phyloP scores from a whole-genome alignment of 2,329 filamentous ascomycete species.

The Harringtonia aguacate region DNA sequence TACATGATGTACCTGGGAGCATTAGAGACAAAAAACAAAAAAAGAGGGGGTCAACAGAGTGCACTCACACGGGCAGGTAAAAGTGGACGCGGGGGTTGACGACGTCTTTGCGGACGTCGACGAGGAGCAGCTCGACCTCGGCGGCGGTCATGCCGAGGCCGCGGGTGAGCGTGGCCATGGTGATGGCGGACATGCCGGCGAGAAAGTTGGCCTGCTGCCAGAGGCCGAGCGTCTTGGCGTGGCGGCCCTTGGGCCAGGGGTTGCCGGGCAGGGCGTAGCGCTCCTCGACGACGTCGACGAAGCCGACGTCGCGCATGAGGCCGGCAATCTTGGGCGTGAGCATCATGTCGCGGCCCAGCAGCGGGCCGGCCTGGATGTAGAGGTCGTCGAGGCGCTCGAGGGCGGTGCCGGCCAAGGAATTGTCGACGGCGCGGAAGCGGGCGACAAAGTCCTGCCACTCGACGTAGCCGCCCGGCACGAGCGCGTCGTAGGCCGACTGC shows the following conservation, averaged over 20 bases:
- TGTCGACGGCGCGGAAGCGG: conserved; percentile 20
- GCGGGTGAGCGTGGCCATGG: conserved; percentile 15
- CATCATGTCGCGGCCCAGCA: conserved; percentile 20
- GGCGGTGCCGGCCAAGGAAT: conserved; percentile 19
- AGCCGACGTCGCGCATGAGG: conserved; percentile 18
- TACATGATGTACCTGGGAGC: neutral
- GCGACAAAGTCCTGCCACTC: conserved; percentile 25
- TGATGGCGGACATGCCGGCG: conserved; percentile 17
- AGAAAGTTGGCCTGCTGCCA: conserved; percentile 20
- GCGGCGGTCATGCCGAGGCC: conserved; percentile 16
- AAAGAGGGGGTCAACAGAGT: neutral
- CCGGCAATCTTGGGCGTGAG: conserved; percentile 17
- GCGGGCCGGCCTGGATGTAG: conserved; percentile 16
- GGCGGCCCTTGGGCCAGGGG: conserved; percentile 18
- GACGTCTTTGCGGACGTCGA: conserved; percentile 13
- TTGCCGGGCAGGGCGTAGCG: conserved; percentile 17
- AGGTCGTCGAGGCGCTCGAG: conserved; percentile 20
- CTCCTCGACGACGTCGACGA: conserved; percentile 19
- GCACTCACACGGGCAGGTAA: conserved; percentile 12
- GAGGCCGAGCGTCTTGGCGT: conserved; percentile 16
- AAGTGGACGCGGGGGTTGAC: conserved; percentile 13
- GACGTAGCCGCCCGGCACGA: conserved; percentile 22
- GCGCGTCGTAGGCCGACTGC: conserved; percentile 19
- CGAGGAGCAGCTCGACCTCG: conserved; percentile 15
- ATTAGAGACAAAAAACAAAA: neutral